Percentiles rank a stretch among this genome's conserved stretches.
Evolutionary conservation across 78 protist genomes (phyloP).

Genomic region (Cavenderia fasciculata): DNA sequence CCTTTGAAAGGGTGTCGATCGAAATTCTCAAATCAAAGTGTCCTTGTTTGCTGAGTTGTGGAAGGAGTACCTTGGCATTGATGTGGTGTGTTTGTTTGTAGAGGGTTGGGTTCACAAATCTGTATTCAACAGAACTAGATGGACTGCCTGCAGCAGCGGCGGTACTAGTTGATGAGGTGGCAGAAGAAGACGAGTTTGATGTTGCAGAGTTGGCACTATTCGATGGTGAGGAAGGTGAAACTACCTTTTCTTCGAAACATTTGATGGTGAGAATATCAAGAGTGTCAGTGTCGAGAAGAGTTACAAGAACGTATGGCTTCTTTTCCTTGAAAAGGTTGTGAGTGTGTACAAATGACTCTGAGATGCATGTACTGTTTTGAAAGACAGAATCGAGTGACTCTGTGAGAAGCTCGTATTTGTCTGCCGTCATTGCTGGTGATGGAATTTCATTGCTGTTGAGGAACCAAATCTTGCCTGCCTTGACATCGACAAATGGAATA

Average conservation of each 20-base stretch:
- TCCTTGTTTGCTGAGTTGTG: constrained; percentile 26
- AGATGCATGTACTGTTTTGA: constrained; percentile 33
- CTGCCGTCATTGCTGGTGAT: constrained; percentile 55
- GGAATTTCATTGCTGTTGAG: constrained; percentile 41
- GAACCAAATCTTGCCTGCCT: constrained; percentile 61
- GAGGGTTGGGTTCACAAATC: constrained; percentile 17
- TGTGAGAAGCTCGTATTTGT: constrained; percentile 63
- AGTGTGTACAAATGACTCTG: constrained; percentile 1
- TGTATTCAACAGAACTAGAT: constrained; percentile 1
- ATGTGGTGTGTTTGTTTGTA: constrained; percentile 29
- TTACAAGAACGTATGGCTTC: constrained; percentile 31
- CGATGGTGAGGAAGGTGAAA: background rate
- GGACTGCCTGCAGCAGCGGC: background rate
- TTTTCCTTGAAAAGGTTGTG: constrained; percentile 33
- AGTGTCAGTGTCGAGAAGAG: constrained; percentile 64
- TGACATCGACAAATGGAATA: constrained; percentile 43
- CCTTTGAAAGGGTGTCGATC: constrained; percentile 35
- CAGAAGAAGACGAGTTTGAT: background rate
- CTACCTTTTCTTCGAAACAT: constrained; percentile 48
- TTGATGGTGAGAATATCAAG: constrained; percentile 44
- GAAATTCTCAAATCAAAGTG: constrained; percentile 40
- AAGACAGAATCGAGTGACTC: constrained; percentile 52
- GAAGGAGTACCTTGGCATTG: constrained; percentile 50
- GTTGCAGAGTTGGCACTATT: background rate
- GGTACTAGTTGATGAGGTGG: background rate